Base-by-base conservation (phyloP, 2,329 filamentous ascomycete genomes). In the Beauveria pseudobassiana region DNA sequence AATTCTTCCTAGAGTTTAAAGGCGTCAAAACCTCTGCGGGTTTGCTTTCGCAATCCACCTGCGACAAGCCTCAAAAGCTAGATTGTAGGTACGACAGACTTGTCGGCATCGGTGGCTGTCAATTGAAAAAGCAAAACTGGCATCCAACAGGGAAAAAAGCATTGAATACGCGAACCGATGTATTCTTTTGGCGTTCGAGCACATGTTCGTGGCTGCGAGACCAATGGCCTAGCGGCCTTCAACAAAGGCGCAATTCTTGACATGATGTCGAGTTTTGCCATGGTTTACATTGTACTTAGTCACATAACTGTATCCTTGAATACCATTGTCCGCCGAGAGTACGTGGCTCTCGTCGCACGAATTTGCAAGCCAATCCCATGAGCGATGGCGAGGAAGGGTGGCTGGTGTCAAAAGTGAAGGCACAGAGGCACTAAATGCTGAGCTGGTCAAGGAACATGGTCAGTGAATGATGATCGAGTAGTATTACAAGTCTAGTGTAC, bases 151-250 rank as follows among this genome's bases (percentile, higher is more conserved):
- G 5, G 5, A 1, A 38, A 14, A 38, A 16, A 16, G 30, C 10
- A 38, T 38, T 6, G 5, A 80, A 70, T 81, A 80, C 64, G 67
- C 74, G 1, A 82, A 83, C 3, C 77, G 83, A 1, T 85, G 84
- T 65, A 80, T 86, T 64, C 83, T 83, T 69, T 78, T 69, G 84
- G 83, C 45, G 80, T 87, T 59, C 80, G 84, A 5, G 83, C 86
- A 65, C 83, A 86, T 67, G 83, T 83, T 83, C 60, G 87, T 87
- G 85, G 77, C 77, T 2, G 72, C 79, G 34, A 80, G 84, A 77
- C 79, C 7, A 84, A 84, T 68, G 85, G 84, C 3, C 71, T 87
- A 4, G 83, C 85, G 0, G 85, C 85, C 1, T 87, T 77, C 63
- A 74, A 75, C 62, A 80, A 76, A 42, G 79, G 77, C 26, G 83